Percentiles rank a stretch among this genome's conserved stretches.
Evolutionary conservation across 2,329 filamentous ascomycete genomes (phyloP).

Genomic region (Leptographium radiaticola): DNA sequence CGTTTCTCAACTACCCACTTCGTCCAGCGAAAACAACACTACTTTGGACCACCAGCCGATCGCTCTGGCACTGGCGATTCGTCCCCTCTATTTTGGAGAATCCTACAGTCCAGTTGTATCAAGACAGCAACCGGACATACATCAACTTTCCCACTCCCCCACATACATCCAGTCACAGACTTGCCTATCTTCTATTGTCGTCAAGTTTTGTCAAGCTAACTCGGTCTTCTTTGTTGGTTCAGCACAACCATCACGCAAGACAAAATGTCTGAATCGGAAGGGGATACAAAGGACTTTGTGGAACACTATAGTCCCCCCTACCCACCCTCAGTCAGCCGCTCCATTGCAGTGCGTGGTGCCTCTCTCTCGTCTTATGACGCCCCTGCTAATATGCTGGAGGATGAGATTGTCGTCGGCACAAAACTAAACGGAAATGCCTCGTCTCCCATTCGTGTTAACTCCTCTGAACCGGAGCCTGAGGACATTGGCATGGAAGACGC

Average conservation of each 20-base stretch:
- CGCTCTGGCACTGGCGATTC: too few relatives aligned
- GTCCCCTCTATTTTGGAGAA: too few relatives aligned
- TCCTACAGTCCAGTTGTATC: too few relatives aligned
- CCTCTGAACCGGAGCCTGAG: slow-evolving; percentile 19
- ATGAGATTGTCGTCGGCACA: slow-evolving; percentile 40
- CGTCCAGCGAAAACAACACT: neutral
- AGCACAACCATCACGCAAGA: slow-evolving; percentile 2
- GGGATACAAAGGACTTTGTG: neutral
- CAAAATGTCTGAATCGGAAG: slow-evolving; percentile 2
- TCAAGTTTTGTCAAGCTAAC: neutral
- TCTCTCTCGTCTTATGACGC: slow-evolving; percentile 18
- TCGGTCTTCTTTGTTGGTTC: neutral
- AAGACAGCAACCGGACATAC: too few relatives aligned
- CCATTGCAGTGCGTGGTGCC: slow-evolving; percentile 14
- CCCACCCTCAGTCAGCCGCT: slow-evolving; percentile 20
- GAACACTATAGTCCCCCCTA: slow-evolving; percentile 18
- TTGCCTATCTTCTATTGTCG: too few relatives aligned
- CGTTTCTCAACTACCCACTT: too few relatives aligned
- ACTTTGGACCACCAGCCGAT: too few relatives aligned
- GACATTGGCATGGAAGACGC: slow-evolving; percentile 31
- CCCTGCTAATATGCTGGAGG: slow-evolving; percentile 27
- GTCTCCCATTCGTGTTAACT: slow-evolving; percentile 19
- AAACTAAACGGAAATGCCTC: slow-evolving; percentile 26
- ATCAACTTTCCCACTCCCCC: too few relatives aligned
- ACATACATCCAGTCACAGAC: too few relatives aligned